Percentiles rank a stretch among this genome's conserved stretches.
Conservation (phyloP, 1,284 basidiomycete species). For the Rhodotorula mucilaginosa region DNA sequence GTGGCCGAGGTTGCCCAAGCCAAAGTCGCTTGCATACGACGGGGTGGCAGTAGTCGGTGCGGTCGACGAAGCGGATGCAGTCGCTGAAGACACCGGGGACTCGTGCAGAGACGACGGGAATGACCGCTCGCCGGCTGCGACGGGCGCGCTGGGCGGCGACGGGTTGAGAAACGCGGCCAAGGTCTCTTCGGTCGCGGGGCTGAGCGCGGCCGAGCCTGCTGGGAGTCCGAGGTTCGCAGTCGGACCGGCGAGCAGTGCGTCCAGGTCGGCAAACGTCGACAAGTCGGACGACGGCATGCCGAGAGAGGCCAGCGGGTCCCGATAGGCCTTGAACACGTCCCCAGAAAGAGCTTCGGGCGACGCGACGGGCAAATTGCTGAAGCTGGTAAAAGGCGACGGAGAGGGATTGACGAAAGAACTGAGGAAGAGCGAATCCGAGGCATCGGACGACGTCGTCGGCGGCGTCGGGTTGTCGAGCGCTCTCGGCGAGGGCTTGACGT, state of each 20-base stretch:
- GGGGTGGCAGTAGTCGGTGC: not conserved
- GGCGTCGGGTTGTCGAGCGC: not conserved
- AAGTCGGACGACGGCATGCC: slow-evolving; percentile 4
- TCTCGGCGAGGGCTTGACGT: not conserved
- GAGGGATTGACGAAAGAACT: slow-evolving; percentile 7
- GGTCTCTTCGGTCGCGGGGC: not conserved
- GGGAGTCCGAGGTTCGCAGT: not conserved
- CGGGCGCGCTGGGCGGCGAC: not conserved
- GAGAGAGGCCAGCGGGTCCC: slow-evolving; percentile 32
- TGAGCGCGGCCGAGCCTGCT: not conserved
- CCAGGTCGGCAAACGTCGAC: slow-evolving; percentile 31
- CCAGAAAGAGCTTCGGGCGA: not conserved
- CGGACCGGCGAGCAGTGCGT: slow-evolving; percentile 13
- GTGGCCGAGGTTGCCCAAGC: not conserved
- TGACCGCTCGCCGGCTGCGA: slow-evolving; percentile 2
- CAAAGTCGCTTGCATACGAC: slow-evolving; percentile 1
- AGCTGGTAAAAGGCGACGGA: not conserved
- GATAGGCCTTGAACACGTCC: slow-evolving; percentile 29
- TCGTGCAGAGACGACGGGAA: not conserved
- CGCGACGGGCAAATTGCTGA: not conserved
- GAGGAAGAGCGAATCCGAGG: slow-evolving; percentile 24
- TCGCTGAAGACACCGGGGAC: not conserved
- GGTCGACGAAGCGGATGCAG: not conserved
- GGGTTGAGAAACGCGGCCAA: slow-evolving; percentile 1
- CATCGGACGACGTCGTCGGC: not conserved